Conservation (phyloP, 495 filamentous ascomycete species). For the Chaetomium fimeti region DNA sequence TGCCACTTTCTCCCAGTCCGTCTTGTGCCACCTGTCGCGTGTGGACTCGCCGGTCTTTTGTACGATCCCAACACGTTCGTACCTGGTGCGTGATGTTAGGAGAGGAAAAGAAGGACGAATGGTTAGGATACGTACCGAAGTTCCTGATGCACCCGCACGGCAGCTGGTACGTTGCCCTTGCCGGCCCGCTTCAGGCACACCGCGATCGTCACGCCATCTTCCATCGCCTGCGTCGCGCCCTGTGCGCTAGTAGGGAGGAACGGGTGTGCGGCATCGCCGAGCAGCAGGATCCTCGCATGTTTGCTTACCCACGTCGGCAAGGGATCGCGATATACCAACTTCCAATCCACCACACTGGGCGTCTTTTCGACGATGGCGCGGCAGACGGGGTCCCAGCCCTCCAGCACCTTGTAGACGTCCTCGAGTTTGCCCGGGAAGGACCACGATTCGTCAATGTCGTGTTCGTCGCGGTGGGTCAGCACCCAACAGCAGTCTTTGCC, state of each 20-base stretch:
- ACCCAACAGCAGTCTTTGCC: constrained; percentile 66
- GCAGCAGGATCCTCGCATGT: constrained; percentile 54
- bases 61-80: constrained; percentile 46
- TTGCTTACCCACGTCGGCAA: constrained; percentile 61
- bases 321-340: constrained; percentile 65
- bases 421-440: constrained; percentile 57
- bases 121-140: constrained; percentile 36
- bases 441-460: constrained; percentile 62
- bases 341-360: constrained; percentile 63
- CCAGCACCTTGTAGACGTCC: constrained; percentile 58
- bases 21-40: constrained; percentile 57
- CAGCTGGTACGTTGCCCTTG: constrained; percentile 48
- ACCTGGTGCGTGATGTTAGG: not conserved
- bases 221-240: constrained; percentile 65
- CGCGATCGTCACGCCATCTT: constrained; percentile 61
- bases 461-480: constrained; percentile 58
- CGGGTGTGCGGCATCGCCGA: constrained; percentile 65
- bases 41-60: constrained; percentile 57
- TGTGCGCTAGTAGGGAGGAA: constrained; percentile 63
- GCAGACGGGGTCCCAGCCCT: constrained; percentile 62
- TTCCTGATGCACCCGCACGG: constrained; percentile 51
- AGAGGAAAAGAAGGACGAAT: constrained; percentile 20
- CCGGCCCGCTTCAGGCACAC: constrained; percentile 57
- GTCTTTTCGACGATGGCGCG: constrained; percentile 60
- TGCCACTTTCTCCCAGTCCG: constrained; percentile 54